Evolutionary conservation across 2,329 filamentous ascomycete genomes (phyloP).

Genomic region (Xylogone sp.): DNA sequence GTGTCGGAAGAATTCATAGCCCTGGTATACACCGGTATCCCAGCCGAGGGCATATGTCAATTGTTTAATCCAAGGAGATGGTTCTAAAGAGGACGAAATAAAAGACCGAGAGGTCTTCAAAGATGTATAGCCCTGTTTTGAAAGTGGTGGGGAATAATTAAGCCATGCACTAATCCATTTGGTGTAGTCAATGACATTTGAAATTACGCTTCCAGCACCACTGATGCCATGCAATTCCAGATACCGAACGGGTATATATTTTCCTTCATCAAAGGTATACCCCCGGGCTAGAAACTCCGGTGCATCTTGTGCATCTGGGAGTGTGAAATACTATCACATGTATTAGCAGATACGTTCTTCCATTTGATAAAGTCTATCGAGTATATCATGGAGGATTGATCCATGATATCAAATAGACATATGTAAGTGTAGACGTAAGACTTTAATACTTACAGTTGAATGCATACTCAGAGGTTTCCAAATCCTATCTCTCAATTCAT

Average conservation of each 20-base stretch:
- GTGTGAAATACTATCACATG: constrained; percentile 18
- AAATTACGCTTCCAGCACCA: constrained; percentile 43
- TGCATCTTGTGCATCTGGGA: constrained; percentile 13
- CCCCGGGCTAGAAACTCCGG: constrained; percentile 35
- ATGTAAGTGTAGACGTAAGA: no score
- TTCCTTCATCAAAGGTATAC: constrained; percentile 35
- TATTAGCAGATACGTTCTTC: neutral
- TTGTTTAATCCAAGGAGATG: constrained; percentile 27
- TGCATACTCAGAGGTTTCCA: constrained; percentile 45
- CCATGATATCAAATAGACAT: no score
- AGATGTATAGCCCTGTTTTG: constrained; percentile 26
- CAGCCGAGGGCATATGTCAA: constrained; percentile 40
- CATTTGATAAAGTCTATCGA: no score
- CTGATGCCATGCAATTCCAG: constrained; percentile 28
- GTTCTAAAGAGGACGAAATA: constrained; percentile 6
- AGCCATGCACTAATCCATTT: constrained; percentile 49
- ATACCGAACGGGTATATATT: constrained; percentile 20
- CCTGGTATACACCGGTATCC: constrained; percentile 34
- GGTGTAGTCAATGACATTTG: constrained; percentile 45
- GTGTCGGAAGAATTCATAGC: constrained; percentile 39
- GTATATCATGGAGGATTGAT: no score
- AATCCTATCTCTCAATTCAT: constrained; percentile 37
- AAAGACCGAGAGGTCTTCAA: constrained; percentile 32
- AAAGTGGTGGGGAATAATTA: constrained; percentile 31
- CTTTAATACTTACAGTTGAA: constrained; percentile 28